These are phyloP conservation scores for Tuber brumale DNA, from an alignment of 495 filamentous ascomycete species.

Conservation along the genomic window DNA sequence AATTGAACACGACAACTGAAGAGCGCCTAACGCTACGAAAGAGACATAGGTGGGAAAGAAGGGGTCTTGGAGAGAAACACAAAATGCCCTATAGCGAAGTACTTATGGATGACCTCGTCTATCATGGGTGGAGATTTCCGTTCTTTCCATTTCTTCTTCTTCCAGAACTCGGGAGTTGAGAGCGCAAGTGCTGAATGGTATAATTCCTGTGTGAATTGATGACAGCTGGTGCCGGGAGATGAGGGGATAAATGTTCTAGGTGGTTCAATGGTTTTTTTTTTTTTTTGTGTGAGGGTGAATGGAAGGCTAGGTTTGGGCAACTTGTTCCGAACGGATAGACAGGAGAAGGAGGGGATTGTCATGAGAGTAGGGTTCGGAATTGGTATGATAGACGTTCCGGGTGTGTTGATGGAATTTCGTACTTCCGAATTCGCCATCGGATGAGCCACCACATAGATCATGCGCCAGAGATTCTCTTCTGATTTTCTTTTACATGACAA, in stretches of 20 bases:
- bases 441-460: no score
- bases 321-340: neutral
- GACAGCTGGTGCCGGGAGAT: neutral
- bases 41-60: neutral
- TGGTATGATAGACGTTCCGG: neutral
- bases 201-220: neutral
- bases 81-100: neutral
- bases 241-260: neutral
- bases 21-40: no score
- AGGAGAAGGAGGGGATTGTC: neutral
- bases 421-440: neutral
- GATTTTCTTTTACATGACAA: neutral
- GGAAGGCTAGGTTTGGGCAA: neutral
- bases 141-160: neutral
- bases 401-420: neutral
- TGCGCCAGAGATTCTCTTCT: neutral
- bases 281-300: no score
- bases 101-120: neutral
- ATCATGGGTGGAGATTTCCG: no score
- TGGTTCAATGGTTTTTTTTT: neutral
- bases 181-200: neutral
- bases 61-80: neutral
- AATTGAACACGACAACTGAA: neutral
- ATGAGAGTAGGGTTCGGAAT: neutral
- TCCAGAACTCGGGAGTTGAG: neutral